Conservation (phyloP, 148 eudicot genomes). For the Chenopodium suecicum region DNA sequence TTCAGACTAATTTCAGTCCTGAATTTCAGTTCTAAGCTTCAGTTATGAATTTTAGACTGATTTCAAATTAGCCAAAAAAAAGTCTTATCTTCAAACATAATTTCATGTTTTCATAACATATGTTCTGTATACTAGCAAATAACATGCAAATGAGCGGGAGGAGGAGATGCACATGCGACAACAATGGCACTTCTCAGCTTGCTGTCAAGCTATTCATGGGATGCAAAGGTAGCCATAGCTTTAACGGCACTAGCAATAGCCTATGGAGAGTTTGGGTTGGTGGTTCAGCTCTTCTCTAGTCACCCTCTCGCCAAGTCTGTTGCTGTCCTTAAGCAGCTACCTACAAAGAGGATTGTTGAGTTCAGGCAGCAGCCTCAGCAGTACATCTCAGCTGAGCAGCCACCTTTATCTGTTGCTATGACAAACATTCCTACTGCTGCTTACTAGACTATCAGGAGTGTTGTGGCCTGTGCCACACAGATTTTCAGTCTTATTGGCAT, state of each 20-base stretch:
- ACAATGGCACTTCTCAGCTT: conserved; percentile 62
- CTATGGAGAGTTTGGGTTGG: conserved; percentile 89
- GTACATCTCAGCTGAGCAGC: conserved; percentile 65
- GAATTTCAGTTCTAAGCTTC: too few relatives aligned
- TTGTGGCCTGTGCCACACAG: conserved; percentile 73
- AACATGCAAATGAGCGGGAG: conserved; percentile 77
- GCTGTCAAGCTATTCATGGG: conserved; percentile 84
- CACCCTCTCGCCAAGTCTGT: conserved; percentile 80
- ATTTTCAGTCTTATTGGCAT: conserved; percentile 66
- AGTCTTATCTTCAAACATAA: too few relatives aligned
- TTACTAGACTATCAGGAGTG: conserved; percentile 87
- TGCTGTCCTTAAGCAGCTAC: conserved; percentile 71
- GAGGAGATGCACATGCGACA: conserved; percentile 76
- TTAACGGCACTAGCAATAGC: conserved; percentile 69
- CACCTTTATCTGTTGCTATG: conserved; percentile 56
- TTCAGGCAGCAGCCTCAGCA: conserved; percentile 65
- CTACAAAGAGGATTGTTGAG: conserved; percentile 59
- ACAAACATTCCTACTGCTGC: conserved; percentile 82
- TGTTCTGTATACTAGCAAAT: conserved; percentile 41
- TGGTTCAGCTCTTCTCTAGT: conserved; percentile 44
- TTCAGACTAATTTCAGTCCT: too few relatives aligned
- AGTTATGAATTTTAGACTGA: too few relatives aligned
- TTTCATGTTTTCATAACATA: neutral
- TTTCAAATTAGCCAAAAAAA: neutral
- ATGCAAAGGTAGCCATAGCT: conserved; percentile 70